Evolutionary conservation across 2,329 filamentous ascomycete species (phyloP), one percentile per base, ranked within the genome.

Genomic region (Sporothrix mexicana): DNA sequence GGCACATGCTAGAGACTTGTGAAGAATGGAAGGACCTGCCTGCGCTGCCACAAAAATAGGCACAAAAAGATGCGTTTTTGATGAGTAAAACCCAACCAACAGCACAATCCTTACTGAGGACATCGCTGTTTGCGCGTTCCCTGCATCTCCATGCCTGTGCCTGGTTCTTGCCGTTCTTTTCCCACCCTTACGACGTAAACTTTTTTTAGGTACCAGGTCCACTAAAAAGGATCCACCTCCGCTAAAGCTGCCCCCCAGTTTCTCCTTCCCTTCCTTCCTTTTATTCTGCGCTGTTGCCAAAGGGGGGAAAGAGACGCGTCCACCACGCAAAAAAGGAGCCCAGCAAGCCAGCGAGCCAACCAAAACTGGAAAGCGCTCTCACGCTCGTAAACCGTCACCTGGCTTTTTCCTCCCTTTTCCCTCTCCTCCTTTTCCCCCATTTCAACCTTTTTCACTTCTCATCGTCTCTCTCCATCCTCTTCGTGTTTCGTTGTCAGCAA

Each of bases 141-240:
- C 47, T 53, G 15, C 55, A 13, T 70, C 59, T n/a, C 47, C 47
- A 20, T 51, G 15, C 47, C 9, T 23, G 45, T 57, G 25, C 62
- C 57, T 67, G n/a, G 51, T 41, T 62, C 43, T 61, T 62, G 30
- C 47, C 30, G 41, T 30, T 49, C 45, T 36, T 36, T 71, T 68
- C 66, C 66, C 66, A 68, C 66, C 47, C 66, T 49, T 68, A 53
- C n/a, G n/a, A n/a, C n/a, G n/a, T n/a, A 68, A 68, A 23, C 7
- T 55, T 72, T 71, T 74, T 72, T 73, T 71, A 72, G 64, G 73
- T 72, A 53, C 55, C 15, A 41, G 73, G 62, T 66, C 74, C 74
- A 74, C 73, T 70, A 25, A 13, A 71, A n/a, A 3, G 25, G 66
- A 71, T 71, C 74, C 73, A 74, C 70, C 73, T 71, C 66, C 67